phyloP scores from a whole-genome alignment of 1,139 yeast species.

The Protomyces lactucae-debilis region DNA sequence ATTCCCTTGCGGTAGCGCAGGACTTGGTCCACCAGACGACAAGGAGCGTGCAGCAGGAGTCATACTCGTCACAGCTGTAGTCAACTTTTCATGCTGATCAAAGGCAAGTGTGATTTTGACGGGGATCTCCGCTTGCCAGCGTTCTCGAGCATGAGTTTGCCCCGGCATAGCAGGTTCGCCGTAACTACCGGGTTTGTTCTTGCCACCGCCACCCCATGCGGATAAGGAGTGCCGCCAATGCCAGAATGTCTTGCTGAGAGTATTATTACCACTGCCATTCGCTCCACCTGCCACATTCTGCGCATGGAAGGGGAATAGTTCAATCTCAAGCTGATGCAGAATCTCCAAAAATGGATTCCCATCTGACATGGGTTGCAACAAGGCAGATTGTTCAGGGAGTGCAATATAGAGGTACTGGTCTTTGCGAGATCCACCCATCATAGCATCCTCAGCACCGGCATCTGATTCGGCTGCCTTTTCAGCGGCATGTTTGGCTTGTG shows the following conservation, averaged over 20 bases:
- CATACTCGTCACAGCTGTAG: neutral
- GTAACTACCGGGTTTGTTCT: neutral
- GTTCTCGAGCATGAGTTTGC: neutral
- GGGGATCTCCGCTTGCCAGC: constrained; percentile 21
- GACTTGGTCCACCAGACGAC: neutral
- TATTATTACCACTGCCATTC: neutral
- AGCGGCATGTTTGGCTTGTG: neutral
- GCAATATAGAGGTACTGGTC: constrained; percentile 26
- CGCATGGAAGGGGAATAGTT: constrained; percentile 6
- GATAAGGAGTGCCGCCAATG: neutral
- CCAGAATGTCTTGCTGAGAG: neutral
- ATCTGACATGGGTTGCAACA: constrained; percentile 21
- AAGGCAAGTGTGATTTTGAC: neutral
- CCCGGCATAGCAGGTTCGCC: neutral
- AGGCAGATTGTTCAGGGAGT: constrained; percentile 17
- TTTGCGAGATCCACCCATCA: constrained; percentile 20
- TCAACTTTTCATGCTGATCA: neutral
- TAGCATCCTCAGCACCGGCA: neutral
- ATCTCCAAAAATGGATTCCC: constrained; percentile 23
- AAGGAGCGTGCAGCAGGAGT: neutral
- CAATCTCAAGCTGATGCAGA: constrained; percentile 14
- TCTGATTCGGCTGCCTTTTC: neutral
- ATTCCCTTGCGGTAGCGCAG: neutral
- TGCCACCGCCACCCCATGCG: neutral
- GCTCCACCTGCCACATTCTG: neutral